Conservation (phyloP, 176 grass and related monocot genomes). For the Aegilops longissima region DNA sequence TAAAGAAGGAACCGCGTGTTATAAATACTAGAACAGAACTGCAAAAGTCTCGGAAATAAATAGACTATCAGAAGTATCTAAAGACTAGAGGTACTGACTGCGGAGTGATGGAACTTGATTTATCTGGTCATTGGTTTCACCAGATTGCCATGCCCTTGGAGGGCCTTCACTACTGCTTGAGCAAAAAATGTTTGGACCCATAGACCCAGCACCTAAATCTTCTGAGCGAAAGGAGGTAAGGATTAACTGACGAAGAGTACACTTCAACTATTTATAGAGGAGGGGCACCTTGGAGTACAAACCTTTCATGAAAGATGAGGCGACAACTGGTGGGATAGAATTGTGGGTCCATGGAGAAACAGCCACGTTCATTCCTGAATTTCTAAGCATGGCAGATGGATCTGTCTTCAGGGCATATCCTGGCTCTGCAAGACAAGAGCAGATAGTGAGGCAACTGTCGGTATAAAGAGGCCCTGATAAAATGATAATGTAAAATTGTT, state of each 20-base stretch:
- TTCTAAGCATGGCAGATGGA: constrained; percentile 53
- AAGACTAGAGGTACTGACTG: constrained; percentile 52
- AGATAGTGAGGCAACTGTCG: constrained; percentile 33
- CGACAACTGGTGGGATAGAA: constrained; percentile 49
- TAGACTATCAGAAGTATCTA: constrained; percentile 24
- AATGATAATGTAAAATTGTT: constrained; percentile 23
- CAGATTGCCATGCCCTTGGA: constrained; percentile 44
- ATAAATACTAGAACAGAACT: constrained; percentile 10
- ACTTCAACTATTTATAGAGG: not conserved
- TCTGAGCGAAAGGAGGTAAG: constrained; percentile 47
- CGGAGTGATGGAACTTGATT: constrained; percentile 70
- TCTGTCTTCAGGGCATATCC: constrained; percentile 50
- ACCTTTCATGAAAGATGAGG: constrained; percentile 67
- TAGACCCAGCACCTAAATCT: constrained; percentile 46
- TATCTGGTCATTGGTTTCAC: constrained; percentile 59
- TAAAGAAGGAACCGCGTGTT: not conserved
- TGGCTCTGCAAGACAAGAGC: constrained; percentile 56
- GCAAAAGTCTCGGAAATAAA: constrained; percentile 20
- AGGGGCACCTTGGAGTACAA: constrained; percentile 12
- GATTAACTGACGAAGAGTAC: constrained; percentile 31
- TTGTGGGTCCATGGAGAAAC: constrained; percentile 70
- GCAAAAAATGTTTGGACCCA: constrained; percentile 65
- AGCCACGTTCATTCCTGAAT: constrained; percentile 36
- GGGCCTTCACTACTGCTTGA: constrained; percentile 62
- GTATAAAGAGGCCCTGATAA: not conserved